Conservation (phyloP, 2,329 filamentous ascomycete species). For the Didymella sp. region DNA sequence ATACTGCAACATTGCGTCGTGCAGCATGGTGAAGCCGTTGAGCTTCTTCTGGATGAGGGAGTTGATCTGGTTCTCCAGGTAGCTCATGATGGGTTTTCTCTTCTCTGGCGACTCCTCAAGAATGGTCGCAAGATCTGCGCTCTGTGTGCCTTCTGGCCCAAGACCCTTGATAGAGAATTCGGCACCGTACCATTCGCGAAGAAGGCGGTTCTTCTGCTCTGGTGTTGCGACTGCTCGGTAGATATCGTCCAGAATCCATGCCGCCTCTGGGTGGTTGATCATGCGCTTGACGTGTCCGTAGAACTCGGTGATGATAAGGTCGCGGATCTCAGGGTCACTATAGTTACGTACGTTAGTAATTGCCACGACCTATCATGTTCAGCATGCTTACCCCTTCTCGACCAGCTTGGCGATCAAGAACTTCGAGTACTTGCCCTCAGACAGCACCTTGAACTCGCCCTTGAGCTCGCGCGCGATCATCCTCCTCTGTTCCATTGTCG, state of each 20-base stretch:
- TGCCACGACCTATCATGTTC: neutral
- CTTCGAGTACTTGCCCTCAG: slow-evolving; percentile 96
- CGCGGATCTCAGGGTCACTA: slow-evolving; percentile 82
- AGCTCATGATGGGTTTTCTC: slow-evolving; percentile 83
- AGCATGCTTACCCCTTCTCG: slow-evolving; percentile 68
- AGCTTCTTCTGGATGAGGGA: slow-evolving; percentile 94
- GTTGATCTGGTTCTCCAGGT: slow-evolving; percentile 86
- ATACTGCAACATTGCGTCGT: slow-evolving; percentile 98
- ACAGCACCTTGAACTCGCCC: slow-evolving; percentile 82
- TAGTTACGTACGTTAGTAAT: slow-evolving; percentile 19
- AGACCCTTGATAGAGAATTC: slow-evolving; percentile 84
- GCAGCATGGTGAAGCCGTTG: slow-evolving; percentile 95
- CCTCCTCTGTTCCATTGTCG: slow-evolving; percentile 81
- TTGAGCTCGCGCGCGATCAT: slow-evolving; percentile 86
- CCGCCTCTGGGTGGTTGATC: slow-evolving; percentile 94
- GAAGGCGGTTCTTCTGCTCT: slow-evolving; percentile 81
- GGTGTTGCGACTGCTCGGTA: slow-evolving; percentile 88
- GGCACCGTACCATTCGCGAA: slow-evolving; percentile 95
- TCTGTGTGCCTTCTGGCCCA: slow-evolving; percentile 54
- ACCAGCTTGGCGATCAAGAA: slow-evolving; percentile 96
- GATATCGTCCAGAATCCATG: slow-evolving; percentile 97
- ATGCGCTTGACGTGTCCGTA: slow-evolving; percentile 90
- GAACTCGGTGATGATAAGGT: slow-evolving; percentile 91
- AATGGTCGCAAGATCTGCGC: slow-evolving; percentile 75
- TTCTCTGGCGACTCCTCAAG: slow-evolving; percentile 82